Base-by-base conservation (phyloP, 2,329 filamentous ascomycete species). In the Diaporthe aspalathi region DNA sequence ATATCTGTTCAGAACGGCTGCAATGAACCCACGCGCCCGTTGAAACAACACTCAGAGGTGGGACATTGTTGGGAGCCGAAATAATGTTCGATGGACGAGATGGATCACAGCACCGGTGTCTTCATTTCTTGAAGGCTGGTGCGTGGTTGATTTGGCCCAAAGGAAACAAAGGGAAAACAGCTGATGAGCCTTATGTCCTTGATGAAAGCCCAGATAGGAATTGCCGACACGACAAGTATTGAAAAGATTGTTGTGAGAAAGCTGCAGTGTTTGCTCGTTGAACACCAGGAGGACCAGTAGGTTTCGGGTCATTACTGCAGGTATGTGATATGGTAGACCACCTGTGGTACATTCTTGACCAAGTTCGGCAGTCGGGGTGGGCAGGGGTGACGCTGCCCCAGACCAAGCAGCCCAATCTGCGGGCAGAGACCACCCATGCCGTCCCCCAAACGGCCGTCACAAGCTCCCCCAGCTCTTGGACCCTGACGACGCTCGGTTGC, bases 401-500 rank as follows among this genome's bases (percentile, higher is more conserved):
- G 43, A 38, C 20, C 16, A 20, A 9, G 16, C 22, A 7, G 66
- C 4, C 66, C 66, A 68, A 68, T 68, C 66, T 56, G 66, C 53
- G 38, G 49, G 12, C 66, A 57, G 43, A 32, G 38, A 12, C 11
- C 8, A 17, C n/a, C 27, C 52, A 68, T 43, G 52, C 52, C 52
- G 52, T 22, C 16, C 52, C 60, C 60, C 29, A 49, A 12, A 5
- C 0, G 60, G 43, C 60, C 47, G 66, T 57, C 52, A 68, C 66
- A 57, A 68, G 66, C 66, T 68, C 45, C 52, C 52, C 45, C 29
- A 60, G 66, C 24, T 47, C 50, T 9, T 38, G 52, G 66, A 65
- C 60, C 60, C 60, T 65, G 60, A 65, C 60, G 60, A 65, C 60
- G 43, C 43, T 49, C 45, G 12, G 60, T 65, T 49, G n/a, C 60